A percentile compares a stretch with the other conserved stretches of the same genome.
phyloP scores from a whole-genome alignment of 441 rosid species.

The Pelargonium fulgidum region DNA sequence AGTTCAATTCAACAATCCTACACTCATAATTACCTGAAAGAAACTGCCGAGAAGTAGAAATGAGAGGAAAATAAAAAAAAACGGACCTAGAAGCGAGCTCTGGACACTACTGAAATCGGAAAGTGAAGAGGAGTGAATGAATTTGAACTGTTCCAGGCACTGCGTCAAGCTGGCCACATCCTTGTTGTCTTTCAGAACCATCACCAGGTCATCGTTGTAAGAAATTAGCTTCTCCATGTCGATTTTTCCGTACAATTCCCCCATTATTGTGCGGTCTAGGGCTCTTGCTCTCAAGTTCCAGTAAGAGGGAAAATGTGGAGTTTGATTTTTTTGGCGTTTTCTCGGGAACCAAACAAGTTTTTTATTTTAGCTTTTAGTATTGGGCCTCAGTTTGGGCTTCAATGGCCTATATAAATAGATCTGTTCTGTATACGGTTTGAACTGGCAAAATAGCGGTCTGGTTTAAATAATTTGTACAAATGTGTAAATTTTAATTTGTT shows the following conservation, averaged over 20 bases:
- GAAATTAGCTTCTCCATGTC: slow-evolving; percentile 42
- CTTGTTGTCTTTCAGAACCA: slow-evolving; percentile 40
- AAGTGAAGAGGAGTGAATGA: slow-evolving; percentile 39
- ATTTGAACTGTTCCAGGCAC: slow-evolving; percentile 31
- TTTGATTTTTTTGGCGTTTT: background rate
- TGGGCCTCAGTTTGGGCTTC: no score
- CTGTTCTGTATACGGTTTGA: no score
- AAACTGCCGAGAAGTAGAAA: slow-evolving; percentile 4
- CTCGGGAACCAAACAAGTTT: background rate
- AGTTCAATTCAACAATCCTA: background rate
- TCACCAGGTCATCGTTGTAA: slow-evolving; percentile 45
- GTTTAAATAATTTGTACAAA: no score
- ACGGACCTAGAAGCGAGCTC: slow-evolving; percentile 37
- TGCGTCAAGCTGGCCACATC: slow-evolving; percentile 35
- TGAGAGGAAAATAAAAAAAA: background rate
- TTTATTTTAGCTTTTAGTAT: no score
- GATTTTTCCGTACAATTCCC: slow-evolving; percentile 29
- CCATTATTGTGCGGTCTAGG: slow-evolving; percentile 32
- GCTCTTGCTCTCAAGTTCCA: no score
- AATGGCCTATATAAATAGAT: no score
- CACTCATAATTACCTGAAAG: background rate
- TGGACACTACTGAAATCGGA: slow-evolving; percentile 31
- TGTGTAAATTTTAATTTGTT: no score
- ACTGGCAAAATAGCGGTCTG: no score
- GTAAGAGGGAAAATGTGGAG: no score